Percentiles rank a stretch among this genome's conserved stretches.
phyloP scores from a whole-genome alignment of 441 rosid genomes.

The Adansonia grandidieri region DNA sequence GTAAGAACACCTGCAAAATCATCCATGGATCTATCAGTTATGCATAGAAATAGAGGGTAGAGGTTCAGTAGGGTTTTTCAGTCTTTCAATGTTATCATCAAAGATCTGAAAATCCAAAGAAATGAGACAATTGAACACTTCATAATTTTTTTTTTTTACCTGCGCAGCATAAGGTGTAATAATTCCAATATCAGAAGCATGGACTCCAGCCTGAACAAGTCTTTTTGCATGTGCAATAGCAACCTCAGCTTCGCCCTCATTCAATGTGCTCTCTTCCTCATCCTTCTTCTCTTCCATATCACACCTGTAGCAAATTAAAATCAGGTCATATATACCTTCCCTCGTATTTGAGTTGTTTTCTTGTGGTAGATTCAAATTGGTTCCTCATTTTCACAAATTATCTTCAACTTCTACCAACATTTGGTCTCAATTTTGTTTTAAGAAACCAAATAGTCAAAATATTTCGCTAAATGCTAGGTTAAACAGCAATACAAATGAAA shows the following conservation, averaged over 20 bases:
- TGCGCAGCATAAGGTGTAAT: slow-evolving; percentile 98
- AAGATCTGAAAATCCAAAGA: slow-evolving; percentile 11
- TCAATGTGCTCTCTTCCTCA: slow-evolving; percentile 94
- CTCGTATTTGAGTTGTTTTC: not conserved
- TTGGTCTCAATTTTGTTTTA: not conserved
- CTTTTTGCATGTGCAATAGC: slow-evolving; percentile 91
- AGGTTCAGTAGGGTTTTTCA: not conserved
- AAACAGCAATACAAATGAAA: slow-evolving; percentile 12
- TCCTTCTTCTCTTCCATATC: slow-evolving; percentile 99
- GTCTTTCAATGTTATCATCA: slow-evolving; percentile 14
- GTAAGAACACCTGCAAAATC: slow-evolving; percentile 63
- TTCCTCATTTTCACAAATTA: slow-evolving; percentile 16
- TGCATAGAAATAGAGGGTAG: not conserved
- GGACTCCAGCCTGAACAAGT: slow-evolving; percentile 74
- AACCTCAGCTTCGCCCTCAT: slow-evolving; percentile 97
- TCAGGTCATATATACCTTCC: slow-evolving; percentile 19
- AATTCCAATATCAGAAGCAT: slow-evolving; percentile 83
- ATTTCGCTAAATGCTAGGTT: not conserved
- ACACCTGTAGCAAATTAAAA: slow-evolving; percentile 54
- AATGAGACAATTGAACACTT: not conserved
- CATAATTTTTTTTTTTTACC: slow-evolving; percentile 39
- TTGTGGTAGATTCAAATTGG: slow-evolving; percentile 14
- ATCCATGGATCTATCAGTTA: slow-evolving; percentile 14
- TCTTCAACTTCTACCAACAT: slow-evolving; percentile 6
- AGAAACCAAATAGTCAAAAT: not conserved